A percentile compares a stretch with the other conserved stretches of the same genome.
phyloP scores from a whole-genome alignment of 2,329 filamentous ascomycete genomes.

The Aspergillus candidus region DNA sequence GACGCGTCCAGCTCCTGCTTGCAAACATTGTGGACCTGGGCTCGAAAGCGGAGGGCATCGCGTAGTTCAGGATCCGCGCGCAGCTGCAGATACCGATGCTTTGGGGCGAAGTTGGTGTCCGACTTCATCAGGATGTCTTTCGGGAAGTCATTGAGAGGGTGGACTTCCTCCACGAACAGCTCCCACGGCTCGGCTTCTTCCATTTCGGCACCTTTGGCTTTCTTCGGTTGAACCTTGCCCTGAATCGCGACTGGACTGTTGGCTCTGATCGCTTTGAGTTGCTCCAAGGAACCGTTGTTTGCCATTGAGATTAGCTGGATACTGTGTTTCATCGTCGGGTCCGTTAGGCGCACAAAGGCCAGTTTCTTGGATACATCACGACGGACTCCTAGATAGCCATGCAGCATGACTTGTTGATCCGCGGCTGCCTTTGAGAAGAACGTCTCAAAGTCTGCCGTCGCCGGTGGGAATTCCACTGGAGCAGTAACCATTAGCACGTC shows the following conservation, averaged over 20 bases:
- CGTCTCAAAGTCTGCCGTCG: slow-evolving; percentile 36
- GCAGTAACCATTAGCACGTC: slow-evolving; percentile 3
- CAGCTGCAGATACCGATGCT: slow-evolving; percentile 76
- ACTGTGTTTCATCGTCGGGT: slow-evolving; percentile 38
- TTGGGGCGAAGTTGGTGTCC: slow-evolving; percentile 66
- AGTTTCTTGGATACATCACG: slow-evolving; percentile 63
- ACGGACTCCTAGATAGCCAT: slow-evolving; percentile 67
- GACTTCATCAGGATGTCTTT: slow-evolving; percentile 69
- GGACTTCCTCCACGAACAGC: slow-evolving; percentile 56
- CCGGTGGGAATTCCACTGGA: slow-evolving; percentile 43
- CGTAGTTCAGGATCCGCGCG: slow-evolving; percentile 65
- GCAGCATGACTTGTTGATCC: slow-evolving; percentile 47
- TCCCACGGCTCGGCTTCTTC: slow-evolving; percentile 44
- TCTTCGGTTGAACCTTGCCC: slow-evolving; percentile 43
- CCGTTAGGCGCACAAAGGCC: slow-evolving; percentile 59
- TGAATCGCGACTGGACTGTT: slow-evolving; percentile 52
- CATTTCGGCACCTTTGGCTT: slow-evolving; percentile 26
- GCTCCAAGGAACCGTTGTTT: slow-evolving; percentile 31
- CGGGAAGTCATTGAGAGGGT: slow-evolving; percentile 66
- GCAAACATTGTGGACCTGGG: slow-evolving; percentile 51
- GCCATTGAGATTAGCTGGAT: slow-evolving; percentile 47
- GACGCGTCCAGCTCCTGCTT: slow-evolving; percentile 50
- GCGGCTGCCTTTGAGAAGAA: slow-evolving; percentile 27
- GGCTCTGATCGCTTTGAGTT: slow-evolving; percentile 40
- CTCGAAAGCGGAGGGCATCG: slow-evolving; percentile 65